Percentiles rank a stretch among this genome's conserved stretches.
Conservation (phyloP, 768 basidiomycete species). For the Pulveroboletus sp. region DNA sequence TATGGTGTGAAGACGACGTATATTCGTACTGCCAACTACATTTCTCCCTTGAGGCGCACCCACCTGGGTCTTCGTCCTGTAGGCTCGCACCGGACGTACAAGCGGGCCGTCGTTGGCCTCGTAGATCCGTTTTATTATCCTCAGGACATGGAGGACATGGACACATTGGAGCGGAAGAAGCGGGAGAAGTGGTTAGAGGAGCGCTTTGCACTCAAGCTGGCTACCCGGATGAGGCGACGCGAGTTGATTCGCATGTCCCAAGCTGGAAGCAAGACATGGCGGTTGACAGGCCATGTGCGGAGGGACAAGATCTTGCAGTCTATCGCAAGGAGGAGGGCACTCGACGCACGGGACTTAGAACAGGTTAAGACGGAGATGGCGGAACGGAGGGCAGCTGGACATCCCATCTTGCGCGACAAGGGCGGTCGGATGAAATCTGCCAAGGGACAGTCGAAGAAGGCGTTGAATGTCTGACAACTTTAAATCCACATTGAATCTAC, state of each 20-base stretch:
- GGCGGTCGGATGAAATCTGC: background rate
- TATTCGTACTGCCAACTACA: slow-evolving; percentile 91
- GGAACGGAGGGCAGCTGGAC: slow-evolving; percentile 22
- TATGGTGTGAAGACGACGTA: slow-evolving; percentile 84
- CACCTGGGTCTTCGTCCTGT: slow-evolving; percentile 26
- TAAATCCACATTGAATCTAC: background rate
- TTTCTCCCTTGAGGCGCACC: slow-evolving; percentile 46
- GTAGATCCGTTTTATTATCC: slow-evolving; percentile 95
- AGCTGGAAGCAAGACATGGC: slow-evolving; percentile 36
- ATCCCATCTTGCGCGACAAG: slow-evolving; percentile 22
- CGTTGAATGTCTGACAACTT: slow-evolving; percentile 1
- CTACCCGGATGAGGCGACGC: slow-evolving; percentile 30
- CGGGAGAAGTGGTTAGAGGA: slow-evolving; percentile 62
- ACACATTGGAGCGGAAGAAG: slow-evolving; percentile 43
- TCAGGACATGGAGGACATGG: slow-evolving; percentile 74
- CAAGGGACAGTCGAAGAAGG: slow-evolving; percentile 9
- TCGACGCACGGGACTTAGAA: slow-evolving; percentile 38
- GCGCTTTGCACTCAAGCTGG: slow-evolving; percentile 44
- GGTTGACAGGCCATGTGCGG: slow-evolving; percentile 36
- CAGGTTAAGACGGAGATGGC: slow-evolving; percentile 33
- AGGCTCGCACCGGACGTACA: slow-evolving; percentile 59
- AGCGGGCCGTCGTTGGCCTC: slow-evolving; percentile 88
- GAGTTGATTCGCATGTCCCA: slow-evolving; percentile 35
- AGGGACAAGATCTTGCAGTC: slow-evolving; percentile 48
- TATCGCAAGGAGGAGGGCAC: slow-evolving; percentile 43